Evolutionary conservation across 2,329 filamentous ascomycete species (phyloP).

Genomic region (Aspergillus calidoustus): DNA sequence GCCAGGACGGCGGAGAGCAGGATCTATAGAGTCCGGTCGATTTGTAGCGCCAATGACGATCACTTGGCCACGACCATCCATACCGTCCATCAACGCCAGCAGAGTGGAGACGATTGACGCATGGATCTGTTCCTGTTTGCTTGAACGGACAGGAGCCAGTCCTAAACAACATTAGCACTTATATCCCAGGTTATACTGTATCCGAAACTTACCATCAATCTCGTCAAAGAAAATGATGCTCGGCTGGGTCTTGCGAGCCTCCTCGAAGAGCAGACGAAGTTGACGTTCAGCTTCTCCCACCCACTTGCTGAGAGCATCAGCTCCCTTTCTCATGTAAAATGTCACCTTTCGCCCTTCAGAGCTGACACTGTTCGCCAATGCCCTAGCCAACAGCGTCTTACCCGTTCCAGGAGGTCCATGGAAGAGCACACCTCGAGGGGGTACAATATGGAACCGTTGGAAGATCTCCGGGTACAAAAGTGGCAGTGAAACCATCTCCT

Average conservation of each 20-base stretch:
- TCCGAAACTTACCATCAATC: constrained; percentile 72
- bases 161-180: constrained; percentile 33
- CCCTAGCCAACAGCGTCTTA: constrained; percentile 94
- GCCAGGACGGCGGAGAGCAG: constrained; percentile 88
- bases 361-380: constrained; percentile 87
- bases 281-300: constrained; percentile 98
- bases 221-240: constrained; percentile 99
- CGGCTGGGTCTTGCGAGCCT: constrained; percentile 91
- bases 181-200: not conserved
- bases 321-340: constrained; percentile 99
- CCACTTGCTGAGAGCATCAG: constrained; percentile 97
- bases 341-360: constrained; percentile 91
- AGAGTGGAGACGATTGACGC: constrained; percentile 95
- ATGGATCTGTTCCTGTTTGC: constrained; percentile 98
- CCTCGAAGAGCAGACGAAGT: constrained; percentile 89
- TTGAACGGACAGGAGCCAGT: constrained; percentile 90
- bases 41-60: constrained; percentile 99
- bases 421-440: constrained; percentile 92
- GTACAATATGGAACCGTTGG: constrained; percentile 86
- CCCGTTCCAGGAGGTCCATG: constrained; percentile 96
- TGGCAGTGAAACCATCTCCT: constrained; percentile 97
- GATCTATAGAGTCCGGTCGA: constrained; percentile 93
- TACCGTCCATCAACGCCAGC: constrained; percentile 94
- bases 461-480: constrained; percentile 95
- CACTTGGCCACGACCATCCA: constrained; percentile 97